Evolutionary conservation across 2,329 filamentous ascomycete species (phyloP), one percentile per base, ranked within the genome.

Genomic region (Colletotrichum sublineola): DNA sequence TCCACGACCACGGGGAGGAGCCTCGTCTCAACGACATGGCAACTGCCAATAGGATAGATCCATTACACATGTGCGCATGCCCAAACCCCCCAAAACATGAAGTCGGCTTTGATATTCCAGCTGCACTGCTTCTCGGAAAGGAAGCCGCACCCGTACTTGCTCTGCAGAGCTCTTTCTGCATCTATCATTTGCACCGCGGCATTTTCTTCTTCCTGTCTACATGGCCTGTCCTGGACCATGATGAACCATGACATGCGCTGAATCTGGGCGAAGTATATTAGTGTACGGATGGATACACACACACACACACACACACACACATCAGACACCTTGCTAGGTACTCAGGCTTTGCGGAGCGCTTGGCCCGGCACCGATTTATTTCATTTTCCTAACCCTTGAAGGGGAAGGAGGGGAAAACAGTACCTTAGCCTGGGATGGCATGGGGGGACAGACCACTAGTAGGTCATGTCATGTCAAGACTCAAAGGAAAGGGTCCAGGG

Each of bases 281-380:
- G 24, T 24, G 24, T 24, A 24, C 24, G 24, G 24, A 24, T 20
- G 44, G 18, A 46, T 48, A n/a, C 46, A 1, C 18, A 44, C 15
- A 6, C 14, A 18, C 46, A 1, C 18, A 44, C 15, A 6, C 14
- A 18, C 8, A 44, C 38, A 11, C 44, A 6, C 18, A 36, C 36
- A 38, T 33, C 11, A n/a, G 7, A 61, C 15, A 31, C 50, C 58
- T 48, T n/a, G 38, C 15, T 44, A 44, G 12, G 38, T 40, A 53
- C 40, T 56, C 56, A 56, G 50, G 67, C 36, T 40, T 38, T 44
- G 60, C 63, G 46, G 66, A 63, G 73, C 73, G 73, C 73, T 74
- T 71, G 73, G 63, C 73, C 73, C 71, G 73, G 73, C 58, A 71
- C 71, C 42, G 66, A 52, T 62, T 63, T 64, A 57, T 40, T 63